Evolutionary conservation across 768 basidiomycete genomes (phyloP).

Genomic region (Sarcodon sp.): DNA sequence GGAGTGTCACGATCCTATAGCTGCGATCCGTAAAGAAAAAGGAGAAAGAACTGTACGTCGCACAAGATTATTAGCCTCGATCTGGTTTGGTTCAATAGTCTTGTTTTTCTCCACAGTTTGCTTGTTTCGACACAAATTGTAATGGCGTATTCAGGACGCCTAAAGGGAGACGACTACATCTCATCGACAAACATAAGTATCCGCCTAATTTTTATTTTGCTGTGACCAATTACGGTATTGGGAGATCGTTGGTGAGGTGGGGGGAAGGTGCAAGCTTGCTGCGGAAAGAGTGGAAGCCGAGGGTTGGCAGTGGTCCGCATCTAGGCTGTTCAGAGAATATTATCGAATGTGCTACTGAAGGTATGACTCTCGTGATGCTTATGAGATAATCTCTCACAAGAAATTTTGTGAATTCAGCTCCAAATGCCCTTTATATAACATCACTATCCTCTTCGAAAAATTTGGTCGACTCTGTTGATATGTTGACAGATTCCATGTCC

Average conservation of each 20-base stretch:
- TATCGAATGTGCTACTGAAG: too few relatives aligned
- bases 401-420: too few relatives aligned
- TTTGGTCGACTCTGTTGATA: conserved; percentile 20
- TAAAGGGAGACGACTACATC: conserved; percentile 65
- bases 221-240: conserved; percentile 84
- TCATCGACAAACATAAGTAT: conserved; percentile 72
- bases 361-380: too few relatives aligned
- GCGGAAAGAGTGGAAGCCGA: conserved; percentile 32
- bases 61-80: not conserved
- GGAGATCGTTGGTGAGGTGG: conserved; percentile 67
- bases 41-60: conserved; percentile 75
- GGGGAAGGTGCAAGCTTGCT: conserved; percentile 77
- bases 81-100: not conserved
- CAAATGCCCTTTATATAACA: too few relatives aligned
- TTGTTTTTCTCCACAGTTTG: conserved; percentile 39
- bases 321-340: too few relatives aligned
- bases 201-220: conserved; percentile 88
- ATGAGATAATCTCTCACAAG: too few relatives aligned
- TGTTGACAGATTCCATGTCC: conserved; percentile 33
- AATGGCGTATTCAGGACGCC: conserved; percentile 54
- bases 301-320: too few relatives aligned
- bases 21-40: conserved; percentile 60
- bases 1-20: conserved; percentile 81
- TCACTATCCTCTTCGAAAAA: too few relatives aligned
- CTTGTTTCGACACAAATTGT: conserved; percentile 60